Percentiles rank a stretch among this genome's conserved stretches.
These are phyloP conservation scores for Micractinium conductrix DNA, from an alignment of 139 green algal species.

Conservation along the genomic window DNA sequence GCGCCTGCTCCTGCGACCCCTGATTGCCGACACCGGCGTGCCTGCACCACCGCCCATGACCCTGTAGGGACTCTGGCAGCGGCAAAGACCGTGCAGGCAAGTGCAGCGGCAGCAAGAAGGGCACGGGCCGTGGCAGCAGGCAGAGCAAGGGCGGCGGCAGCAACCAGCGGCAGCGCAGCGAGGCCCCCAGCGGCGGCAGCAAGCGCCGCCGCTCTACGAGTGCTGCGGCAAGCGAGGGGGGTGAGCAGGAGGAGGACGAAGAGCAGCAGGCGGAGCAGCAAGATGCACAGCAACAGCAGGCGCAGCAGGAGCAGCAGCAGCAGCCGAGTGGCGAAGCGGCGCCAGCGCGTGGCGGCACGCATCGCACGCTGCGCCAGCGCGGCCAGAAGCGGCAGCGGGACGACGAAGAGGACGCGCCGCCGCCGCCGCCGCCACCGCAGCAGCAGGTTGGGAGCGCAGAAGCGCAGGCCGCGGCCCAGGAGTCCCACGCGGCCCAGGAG, in stretches of 20 bases:
- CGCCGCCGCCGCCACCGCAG: too few species aligned
- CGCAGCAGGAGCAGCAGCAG: neutral
- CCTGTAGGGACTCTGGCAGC: neutral
- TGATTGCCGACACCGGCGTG: neutral
- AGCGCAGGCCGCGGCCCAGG: neutral
- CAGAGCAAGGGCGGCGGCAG: too few species aligned
- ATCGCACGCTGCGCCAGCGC: neutral
- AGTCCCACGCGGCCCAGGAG: neutral
- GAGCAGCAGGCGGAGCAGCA: too few species aligned
- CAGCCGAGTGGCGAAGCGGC: neutral
- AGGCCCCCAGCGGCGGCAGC: neutral
- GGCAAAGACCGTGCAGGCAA: too few species aligned
- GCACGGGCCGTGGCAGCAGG: neutral
- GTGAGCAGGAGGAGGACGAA: neutral
- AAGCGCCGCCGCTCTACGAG: neutral
- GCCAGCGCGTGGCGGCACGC: neutral
- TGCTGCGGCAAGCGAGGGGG: neutral
- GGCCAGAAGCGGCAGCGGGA: slow-evolving; percentile 11
- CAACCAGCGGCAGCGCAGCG: neutral
- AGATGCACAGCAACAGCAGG: neutral
- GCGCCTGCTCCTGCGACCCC: neutral
- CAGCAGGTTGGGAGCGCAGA: neutral
- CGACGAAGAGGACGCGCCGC: neutral
- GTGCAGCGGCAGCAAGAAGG: too few species aligned
- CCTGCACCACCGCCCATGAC: neutral